These are phyloP conservation scores for Pleurotus tuber-regium DNA, from an alignment of 768 basidiomycete species.

Conservation along the genomic window DNA sequence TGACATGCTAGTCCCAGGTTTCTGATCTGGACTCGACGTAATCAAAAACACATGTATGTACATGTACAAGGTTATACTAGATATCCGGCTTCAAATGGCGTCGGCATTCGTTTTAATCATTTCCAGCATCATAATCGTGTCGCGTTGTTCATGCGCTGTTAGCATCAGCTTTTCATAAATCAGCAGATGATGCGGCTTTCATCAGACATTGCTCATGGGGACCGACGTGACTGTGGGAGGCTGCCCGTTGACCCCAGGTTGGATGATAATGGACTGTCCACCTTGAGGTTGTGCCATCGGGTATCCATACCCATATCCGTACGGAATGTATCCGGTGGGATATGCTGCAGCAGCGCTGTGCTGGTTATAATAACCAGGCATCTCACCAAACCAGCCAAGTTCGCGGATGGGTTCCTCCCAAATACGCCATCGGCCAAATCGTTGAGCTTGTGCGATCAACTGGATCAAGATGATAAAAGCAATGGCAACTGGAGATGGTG, in stretches of 20 bases:
- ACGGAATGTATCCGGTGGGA: slow-evolving; percentile 30
- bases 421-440: slow-evolving; percentile 49
- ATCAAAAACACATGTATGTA: slow-evolving; percentile 1
- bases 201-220: slow-evolving; percentile 31
- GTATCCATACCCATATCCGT: slow-evolving; percentile 27
- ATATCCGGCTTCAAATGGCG: not conserved
- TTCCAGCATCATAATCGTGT: too few relatives aligned
- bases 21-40: slow-evolving; percentile 3
- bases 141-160: slow-evolving; percentile 1
- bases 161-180: not conserved
- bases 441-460: slow-evolving; percentile 54
- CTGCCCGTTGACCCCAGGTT: slow-evolving; percentile 60
- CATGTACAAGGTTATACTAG: not conserved
- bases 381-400: slow-evolving; percentile 76
- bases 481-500: slow-evolving; percentile 27
- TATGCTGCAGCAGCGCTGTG: slow-evolving; percentile 26
- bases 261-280: slow-evolving; percentile 57
- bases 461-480: slow-evolving; percentile 56
- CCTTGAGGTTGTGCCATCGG: slow-evolving; percentile 37
- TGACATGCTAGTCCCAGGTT: not conserved
- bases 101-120: too few relatives aligned
- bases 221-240: slow-evolving; percentile 62
- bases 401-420: slow-evolving; percentile 64
- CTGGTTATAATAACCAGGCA: slow-evolving; percentile 58
- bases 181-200: not conserved